Evolutionary conservation across 305 asterid genomes (phyloP).

Genomic region (Withania somnifera): DNA sequence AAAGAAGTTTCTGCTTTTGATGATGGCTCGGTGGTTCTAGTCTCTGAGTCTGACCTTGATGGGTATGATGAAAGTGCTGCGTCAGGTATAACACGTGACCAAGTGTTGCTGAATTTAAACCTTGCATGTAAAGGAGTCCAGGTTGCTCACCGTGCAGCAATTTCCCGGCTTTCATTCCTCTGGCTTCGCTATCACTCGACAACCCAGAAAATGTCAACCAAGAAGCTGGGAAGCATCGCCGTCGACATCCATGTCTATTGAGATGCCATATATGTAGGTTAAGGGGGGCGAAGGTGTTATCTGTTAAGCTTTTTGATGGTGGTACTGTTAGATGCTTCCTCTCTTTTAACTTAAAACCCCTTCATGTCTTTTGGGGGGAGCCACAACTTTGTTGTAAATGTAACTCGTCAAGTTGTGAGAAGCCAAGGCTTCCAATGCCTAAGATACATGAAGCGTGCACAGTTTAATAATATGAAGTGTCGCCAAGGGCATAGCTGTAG

Average conservation of each 20-base stretch:
- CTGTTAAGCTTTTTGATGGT: conserved; percentile 9
- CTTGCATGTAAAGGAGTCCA: conserved; percentile 48
- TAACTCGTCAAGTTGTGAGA: not conserved
- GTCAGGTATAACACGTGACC: conserved; percentile 13
- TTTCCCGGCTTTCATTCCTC: conserved; percentile 59
- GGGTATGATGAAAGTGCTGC: conserved; percentile 57
- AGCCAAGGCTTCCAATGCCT: not conserved
- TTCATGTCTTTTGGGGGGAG: not conserved
- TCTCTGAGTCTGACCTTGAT: conserved; percentile 79
- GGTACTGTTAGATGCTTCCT: not conserved
- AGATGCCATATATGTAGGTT: conserved; percentile 2
- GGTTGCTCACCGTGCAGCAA: conserved; percentile 64
- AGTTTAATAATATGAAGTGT: not conserved
- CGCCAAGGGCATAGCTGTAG: conserved; percentile 5
- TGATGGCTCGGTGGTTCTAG: conserved; percentile 58
- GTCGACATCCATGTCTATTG: conserved; percentile 55
- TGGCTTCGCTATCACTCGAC: conserved; percentile 53
- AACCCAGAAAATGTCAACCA: conserved; percentile 34
- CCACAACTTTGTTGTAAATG: not conserved
- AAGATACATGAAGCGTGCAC: not conserved
- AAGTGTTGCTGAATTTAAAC: conserved; percentile 25
- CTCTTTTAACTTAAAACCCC: not conserved
- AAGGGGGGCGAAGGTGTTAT: not conserved
- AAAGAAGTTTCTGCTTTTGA: conserved; percentile 37
- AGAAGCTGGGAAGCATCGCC: conserved; percentile 38